phyloP scores from a whole-genome alignment of 257 asterid genomes.

The Nicotiana noctiflora region DNA sequence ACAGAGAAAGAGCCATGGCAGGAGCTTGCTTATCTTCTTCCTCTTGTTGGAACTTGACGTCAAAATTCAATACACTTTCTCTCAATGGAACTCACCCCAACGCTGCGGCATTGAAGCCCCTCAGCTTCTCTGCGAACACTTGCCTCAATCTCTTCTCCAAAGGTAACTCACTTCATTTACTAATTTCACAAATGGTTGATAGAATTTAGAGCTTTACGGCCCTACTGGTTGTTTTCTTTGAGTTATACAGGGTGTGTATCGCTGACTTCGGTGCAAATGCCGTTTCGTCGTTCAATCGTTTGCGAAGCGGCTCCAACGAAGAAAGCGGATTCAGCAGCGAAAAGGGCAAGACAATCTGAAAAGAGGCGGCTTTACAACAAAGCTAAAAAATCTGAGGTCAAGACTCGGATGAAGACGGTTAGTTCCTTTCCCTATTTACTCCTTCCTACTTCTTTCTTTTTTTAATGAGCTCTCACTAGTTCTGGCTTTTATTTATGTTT shows the following conservation, averaged over 20 bases:
- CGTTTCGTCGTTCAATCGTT: constrained; percentile 45
- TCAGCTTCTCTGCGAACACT: constrained; percentile 60
- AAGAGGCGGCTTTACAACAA: constrained; percentile 76
- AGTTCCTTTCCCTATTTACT: not conserved
- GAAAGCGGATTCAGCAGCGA: constrained; percentile 93
- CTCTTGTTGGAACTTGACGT: constrained; percentile 38
- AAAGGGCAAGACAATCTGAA: constrained; percentile 96
- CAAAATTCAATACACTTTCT: constrained; percentile 41
- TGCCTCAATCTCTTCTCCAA: constrained; percentile 46
- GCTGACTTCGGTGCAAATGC: constrained; percentile 36
- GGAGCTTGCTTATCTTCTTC: constrained; percentile 44
- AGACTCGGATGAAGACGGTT: constrained; percentile 93
- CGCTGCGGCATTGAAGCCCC: constrained; percentile 37
- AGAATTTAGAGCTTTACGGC: not conserved
- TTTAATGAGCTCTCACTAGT: not conserved
- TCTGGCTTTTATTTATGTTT: not conserved
- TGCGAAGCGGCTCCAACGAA: constrained; percentile 68
- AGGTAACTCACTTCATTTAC: constrained; percentile 31
- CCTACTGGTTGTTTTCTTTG: not conserved
- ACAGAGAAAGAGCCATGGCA: constrained; percentile 24
- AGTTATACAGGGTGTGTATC: constrained; percentile 33
- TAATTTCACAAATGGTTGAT: not conserved
- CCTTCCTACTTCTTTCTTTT: not conserved
- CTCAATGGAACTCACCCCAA: constrained; percentile 22
- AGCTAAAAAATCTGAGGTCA: constrained; percentile 65